These are phyloP conservation scores for Pseudogymnoascus sp. DNA, from an alignment of 2,329 filamentous ascomycete species.

Conservation along the genomic window DNA sequence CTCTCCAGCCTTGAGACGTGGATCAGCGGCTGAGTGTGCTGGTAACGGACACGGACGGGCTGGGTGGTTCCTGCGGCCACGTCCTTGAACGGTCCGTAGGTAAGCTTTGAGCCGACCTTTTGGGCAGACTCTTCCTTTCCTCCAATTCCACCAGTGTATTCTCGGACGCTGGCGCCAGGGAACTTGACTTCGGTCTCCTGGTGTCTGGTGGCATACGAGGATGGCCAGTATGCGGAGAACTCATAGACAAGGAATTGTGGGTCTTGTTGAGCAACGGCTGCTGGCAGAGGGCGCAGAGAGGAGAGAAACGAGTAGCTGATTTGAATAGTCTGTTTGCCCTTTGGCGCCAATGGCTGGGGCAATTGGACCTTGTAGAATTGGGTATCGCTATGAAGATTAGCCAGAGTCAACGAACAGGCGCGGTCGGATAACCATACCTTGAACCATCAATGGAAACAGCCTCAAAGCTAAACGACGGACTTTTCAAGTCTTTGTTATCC, in stretches of 20 bases:
- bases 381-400: slow-evolving; percentile 43
- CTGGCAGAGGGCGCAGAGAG: slow-evolving; percentile 71
- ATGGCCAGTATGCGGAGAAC: slow-evolving; percentile 78
- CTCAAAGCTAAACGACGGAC: slow-evolving; percentile 60
- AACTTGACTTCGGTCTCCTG: slow-evolving; percentile 98
- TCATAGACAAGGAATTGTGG: slow-evolving; percentile 79
- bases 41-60: slow-evolving; percentile 74
- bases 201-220: slow-evolving; percentile 76
- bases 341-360: slow-evolving; percentile 64
- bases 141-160: slow-evolving; percentile 68
- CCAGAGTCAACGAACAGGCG: slow-evolving; percentile 14
- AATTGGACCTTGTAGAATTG: slow-evolving; percentile 83
- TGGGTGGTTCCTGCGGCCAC: slow-evolving; percentile 67
- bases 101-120: slow-evolving; percentile 77
- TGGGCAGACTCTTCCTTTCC: slow-evolving; percentile 53
- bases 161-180: slow-evolving; percentile 65
- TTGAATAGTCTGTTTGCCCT: slow-evolving; percentile 72
- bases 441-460: slow-evolving; percentile 54
- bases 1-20: slow-evolving; percentile 74
- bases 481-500: slow-evolving; percentile 72
- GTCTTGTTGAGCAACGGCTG: slow-evolving; percentile 72
- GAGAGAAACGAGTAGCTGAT: slow-evolving; percentile 79
- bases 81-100: slow-evolving; percentile 81
- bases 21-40: slow-evolving; percentile 86
- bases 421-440: slow-evolving; percentile 36